Evolutionary conservation across 2,329 filamentous ascomycete genomes (phyloP).

Genomic region (Fusarium newnesense): DNA sequence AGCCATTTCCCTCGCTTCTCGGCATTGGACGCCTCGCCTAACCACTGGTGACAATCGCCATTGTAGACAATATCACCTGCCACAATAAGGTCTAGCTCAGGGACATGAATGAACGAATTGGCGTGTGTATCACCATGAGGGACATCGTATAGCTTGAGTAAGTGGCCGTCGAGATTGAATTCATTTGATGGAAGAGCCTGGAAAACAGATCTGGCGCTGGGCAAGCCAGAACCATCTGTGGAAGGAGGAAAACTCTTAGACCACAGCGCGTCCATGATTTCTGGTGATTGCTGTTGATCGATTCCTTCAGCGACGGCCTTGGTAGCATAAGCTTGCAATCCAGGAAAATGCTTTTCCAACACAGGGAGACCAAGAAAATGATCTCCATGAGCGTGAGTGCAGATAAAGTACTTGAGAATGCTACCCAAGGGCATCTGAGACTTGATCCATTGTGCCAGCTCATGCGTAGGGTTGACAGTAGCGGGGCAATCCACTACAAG

Average conservation of each 20-base stretch:
- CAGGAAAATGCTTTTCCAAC: neutral
- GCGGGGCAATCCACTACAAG: neutral
- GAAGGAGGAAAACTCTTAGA: accelerated
- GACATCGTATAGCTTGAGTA: neutral
- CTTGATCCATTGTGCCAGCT: neutral
- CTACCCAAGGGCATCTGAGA: neutral
- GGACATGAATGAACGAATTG: neutral
- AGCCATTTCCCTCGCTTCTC: neutral
- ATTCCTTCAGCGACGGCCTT: neutral
- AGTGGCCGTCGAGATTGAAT: neutral
- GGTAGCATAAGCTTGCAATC: neutral
- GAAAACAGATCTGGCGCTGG: neutral
- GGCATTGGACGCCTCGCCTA: neutral
- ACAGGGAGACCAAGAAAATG: neutral
- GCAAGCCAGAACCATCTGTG: neutral
- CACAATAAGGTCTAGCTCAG: neutral
- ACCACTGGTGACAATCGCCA: neutral
- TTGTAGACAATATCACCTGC: neutral
- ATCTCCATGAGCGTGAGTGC: neutral
- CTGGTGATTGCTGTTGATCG: neutral
- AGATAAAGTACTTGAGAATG: neutral
- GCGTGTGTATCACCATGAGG: neutral
- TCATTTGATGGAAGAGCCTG: neutral
- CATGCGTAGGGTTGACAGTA: neutral
- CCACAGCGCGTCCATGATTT: neutral